Conservation (phyloP, 192 early-diverging fungal genomes). For the Rhizoclosmatium sp. region DNA sequence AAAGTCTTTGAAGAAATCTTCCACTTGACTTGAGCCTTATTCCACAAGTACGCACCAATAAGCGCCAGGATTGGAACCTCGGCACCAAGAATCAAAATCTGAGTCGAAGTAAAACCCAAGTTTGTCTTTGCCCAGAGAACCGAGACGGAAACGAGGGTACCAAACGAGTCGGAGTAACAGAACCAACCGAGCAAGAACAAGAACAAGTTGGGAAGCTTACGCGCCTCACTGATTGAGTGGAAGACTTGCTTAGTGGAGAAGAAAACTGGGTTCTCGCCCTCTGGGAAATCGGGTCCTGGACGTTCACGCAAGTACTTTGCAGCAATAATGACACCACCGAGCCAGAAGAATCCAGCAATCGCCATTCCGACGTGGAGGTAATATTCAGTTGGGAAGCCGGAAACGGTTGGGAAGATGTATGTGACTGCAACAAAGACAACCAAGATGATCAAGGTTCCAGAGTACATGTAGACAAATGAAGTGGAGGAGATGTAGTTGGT, state of each 20-base stretch:
- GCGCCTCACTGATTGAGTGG: slow-evolving; percentile 6
- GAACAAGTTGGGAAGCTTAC: slow-evolving; percentile 37
- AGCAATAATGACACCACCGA: not conserved
- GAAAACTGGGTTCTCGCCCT: slow-evolving; percentile 36
- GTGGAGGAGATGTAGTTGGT: slow-evolving; percentile 36
- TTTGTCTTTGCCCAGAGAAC: slow-evolving; percentile 55
- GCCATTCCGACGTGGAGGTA: slow-evolving; percentile 24
- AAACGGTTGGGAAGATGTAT: not conserved
- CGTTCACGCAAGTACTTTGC: not conserved
- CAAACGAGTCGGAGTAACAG: slow-evolving; percentile 41
- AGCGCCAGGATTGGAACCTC: slow-evolving; percentile 29
- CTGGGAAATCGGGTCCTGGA: slow-evolving; percentile 43
- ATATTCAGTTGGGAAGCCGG: slow-evolving; percentile 37
- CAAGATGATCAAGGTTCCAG: slow-evolving; percentile 13
- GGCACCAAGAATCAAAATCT: slow-evolving; percentile 29
- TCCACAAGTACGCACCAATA: slow-evolving; percentile 20
- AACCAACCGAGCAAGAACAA: slow-evolving; percentile 50
- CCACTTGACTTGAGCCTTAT: slow-evolving; percentile 5
- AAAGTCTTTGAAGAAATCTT: slow-evolving; percentile 19
- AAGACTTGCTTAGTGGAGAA: slow-evolving; percentile 40
- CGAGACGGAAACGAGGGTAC: slow-evolving; percentile 13
- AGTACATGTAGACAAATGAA: slow-evolving; percentile 31
- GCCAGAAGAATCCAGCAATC: slow-evolving; percentile 16
- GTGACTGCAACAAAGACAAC: slow-evolving; percentile 24
- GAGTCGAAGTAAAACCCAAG: slow-evolving; percentile 48